These are phyloP conservation scores for Phytophthora syringae DNA, from an alignment of 352 stramenopile genomes.

Conservation along the genomic window DNA sequence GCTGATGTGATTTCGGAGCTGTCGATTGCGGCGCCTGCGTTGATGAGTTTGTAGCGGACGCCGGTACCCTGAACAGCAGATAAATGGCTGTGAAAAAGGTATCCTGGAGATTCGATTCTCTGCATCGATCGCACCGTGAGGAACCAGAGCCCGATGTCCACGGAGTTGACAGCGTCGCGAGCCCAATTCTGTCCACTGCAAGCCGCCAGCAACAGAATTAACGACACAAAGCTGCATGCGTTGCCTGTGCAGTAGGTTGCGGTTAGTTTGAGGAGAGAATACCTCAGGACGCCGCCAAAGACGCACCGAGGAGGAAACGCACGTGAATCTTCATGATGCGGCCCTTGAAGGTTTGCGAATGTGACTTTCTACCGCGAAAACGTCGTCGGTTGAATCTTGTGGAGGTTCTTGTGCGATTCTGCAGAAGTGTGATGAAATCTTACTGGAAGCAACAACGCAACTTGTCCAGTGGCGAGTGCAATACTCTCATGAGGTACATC, in stretches of 20 bases:
- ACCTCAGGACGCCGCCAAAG: not conserved
- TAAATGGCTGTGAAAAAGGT: slow-evolving; percentile 2
- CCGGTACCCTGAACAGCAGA: slow-evolving; percentile 54
- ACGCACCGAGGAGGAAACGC: slow-evolving; percentile 49
- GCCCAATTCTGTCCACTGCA: slow-evolving; percentile 60
- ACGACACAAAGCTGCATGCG: slow-evolving; percentile 47
- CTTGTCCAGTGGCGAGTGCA: too few species aligned
- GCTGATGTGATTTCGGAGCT: slow-evolving; percentile 34
- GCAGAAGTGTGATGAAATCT: too few species aligned
- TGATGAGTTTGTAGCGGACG: slow-evolving; percentile 86
- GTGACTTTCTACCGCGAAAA: not conserved
- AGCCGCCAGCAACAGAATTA: slow-evolving; percentile 59
- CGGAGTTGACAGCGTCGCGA: slow-evolving; percentile 70
- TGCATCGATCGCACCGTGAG: slow-evolving; percentile 48
- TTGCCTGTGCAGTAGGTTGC: slow-evolving; percentile 43
- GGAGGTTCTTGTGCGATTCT: too few species aligned
- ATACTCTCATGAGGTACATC: too few species aligned
- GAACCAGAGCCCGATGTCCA: slow-evolving; percentile 77
- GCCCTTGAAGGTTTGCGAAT: slow-evolving; percentile 19
- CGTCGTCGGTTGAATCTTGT: not conserved
- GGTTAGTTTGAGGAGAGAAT: not conserved
- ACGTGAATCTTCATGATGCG: slow-evolving; percentile 45
- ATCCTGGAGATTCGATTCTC: slow-evolving; percentile 2
- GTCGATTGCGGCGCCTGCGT: slow-evolving; percentile 57
- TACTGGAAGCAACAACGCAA: too few species aligned